phyloP scores from a whole-genome alignment of 805 yeast species.

The Metschnikowia aberdeeniae region DNA sequence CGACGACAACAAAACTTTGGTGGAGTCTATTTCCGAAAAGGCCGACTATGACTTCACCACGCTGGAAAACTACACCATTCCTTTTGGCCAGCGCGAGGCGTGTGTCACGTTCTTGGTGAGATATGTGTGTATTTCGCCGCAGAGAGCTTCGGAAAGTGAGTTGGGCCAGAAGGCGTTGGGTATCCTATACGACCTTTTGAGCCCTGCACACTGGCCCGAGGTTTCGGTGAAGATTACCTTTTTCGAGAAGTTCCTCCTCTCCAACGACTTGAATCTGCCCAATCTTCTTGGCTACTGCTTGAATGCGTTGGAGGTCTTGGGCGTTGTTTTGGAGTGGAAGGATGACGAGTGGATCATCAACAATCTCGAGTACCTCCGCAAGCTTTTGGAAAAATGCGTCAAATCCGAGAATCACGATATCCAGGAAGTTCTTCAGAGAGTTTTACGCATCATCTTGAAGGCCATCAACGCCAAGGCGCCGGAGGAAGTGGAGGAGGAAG shows the following conservation, averaged over 20 bases:
- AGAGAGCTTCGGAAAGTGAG: slow-evolving; percentile 78
- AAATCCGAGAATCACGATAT: slow-evolving; percentile 81
- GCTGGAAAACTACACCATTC: slow-evolving; percentile 53
- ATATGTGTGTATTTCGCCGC: slow-evolving; percentile 81
- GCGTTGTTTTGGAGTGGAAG: slow-evolving; percentile 78
- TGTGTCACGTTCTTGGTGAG: slow-evolving; percentile 85
- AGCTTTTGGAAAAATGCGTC: slow-evolving; percentile 73
- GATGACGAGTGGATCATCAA: slow-evolving; percentile 72
- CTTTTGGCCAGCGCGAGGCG: slow-evolving; percentile 80
- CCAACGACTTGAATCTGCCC: slow-evolving; percentile 67
- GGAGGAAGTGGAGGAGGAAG: slow-evolving; percentile 43
- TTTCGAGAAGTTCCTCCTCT: slow-evolving; percentile 81
- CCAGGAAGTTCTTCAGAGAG: slow-evolving; percentile 78
- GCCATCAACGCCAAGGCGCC: slow-evolving; percentile 52
- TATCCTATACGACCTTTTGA: slow-evolving; percentile 68
- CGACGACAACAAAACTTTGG: slow-evolving; percentile 3
- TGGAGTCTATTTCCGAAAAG: background rate
- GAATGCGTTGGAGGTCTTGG: slow-evolving; percentile 87
- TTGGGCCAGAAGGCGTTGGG: slow-evolving; percentile 77
- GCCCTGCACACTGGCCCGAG: slow-evolving; percentile 79
- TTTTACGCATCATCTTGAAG: slow-evolving; percentile 60
- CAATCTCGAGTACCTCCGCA: slow-evolving; percentile 65
- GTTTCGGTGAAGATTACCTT: slow-evolving; percentile 81
- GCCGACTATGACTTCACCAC: slow-evolving; percentile 39
- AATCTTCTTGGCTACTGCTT: slow-evolving; percentile 74